Conservation (phyloP, 2,329 filamentous ascomycete genomes). For the Sarocladiaceae sp. region DNA sequence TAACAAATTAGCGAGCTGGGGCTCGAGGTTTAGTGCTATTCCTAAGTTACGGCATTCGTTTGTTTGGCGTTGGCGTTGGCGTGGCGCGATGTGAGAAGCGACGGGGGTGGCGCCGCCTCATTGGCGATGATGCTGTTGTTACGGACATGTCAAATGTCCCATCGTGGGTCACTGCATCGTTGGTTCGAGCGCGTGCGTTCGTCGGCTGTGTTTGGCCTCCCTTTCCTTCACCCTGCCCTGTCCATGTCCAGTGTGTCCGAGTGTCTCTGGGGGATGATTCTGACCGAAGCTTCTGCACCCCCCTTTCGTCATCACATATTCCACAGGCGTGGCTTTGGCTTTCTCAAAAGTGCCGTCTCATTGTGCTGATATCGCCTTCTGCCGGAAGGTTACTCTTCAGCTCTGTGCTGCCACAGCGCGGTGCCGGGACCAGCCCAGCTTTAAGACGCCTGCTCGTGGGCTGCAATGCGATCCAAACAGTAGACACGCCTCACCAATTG, state of each 20-base stretch:
- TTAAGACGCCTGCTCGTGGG: too few species aligned
- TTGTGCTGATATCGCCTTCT: neutral
- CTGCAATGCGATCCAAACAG: neutral
- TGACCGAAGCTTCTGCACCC: neutral
- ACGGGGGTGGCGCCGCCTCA: neutral
- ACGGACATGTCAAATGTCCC: neutral
- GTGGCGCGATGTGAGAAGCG: neutral
- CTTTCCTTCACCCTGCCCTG: neutral
- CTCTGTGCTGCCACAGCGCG: too few species aligned
- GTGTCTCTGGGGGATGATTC: neutral
- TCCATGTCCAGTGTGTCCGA: neutral
- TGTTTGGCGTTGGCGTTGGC: constrained; percentile 1
- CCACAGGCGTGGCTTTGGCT: neutral
- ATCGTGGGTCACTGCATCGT: neutral
- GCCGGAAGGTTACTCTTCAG: too few species aligned
- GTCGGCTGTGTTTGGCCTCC: neutral
- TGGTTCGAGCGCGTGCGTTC: neutral
- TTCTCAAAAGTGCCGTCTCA: neutral
- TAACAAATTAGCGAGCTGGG: neutral
- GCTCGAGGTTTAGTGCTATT: neutral
- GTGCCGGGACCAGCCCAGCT: neutral
- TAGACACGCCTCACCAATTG: neutral
- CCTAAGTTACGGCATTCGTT: neutral
- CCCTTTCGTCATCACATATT: constrained; percentile 4
- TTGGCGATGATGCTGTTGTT: neutral